Base-by-base conservation (phyloP, 2,329 filamentous ascomycete genomes). In the Xylaria sp. region DNA sequence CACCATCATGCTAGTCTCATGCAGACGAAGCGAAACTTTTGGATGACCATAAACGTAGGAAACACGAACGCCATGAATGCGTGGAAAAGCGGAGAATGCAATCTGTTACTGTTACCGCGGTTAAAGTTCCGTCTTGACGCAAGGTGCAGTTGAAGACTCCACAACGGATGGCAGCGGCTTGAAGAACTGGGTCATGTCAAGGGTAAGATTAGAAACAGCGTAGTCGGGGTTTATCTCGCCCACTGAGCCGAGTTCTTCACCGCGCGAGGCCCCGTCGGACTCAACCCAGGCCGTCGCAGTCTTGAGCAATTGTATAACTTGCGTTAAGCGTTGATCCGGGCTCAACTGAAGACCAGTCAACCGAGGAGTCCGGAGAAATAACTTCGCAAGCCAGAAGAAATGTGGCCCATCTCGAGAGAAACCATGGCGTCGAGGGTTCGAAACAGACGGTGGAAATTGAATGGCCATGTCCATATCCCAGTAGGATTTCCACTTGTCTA, bases 111-210 rank as follows among this genome's bases (percentile, higher is more conserved):
- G 63, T 58, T 48, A 47, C 60, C 59, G 55, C 45, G 14, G 57
- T 75, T 67, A 78, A 51, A 81, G 75, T 70, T 81, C 81, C 71
- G 80, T 81, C 70, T 83, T 81, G 75, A 84, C 81, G 72, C 79
- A 78, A 69, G 81, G 76, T 65, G 81, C 81, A 68, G 78, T 80
- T 73, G 82, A 78, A 69, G 81, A 80, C 69, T 82, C 82, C 70
- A 81, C 81, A 71, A 81, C 79, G 69, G 78, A 79, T 69, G 82
- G 80, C 74, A 86, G 76, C 84, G 90, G 90, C 75, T 85, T 88
- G 78, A 93, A 93, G 59, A 93, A 83, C 73, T 89, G 84, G 75
- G 88, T 88, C 90, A 93, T 92, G 79, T 93, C 87, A 69, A 93
- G 82, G 7, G 88, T 91, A 72, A 91, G 82, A 76, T 91, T 86